A percentile compares a stretch with the other conserved stretches of the same genome.
Conservation (phyloP, 352 stramenopile species). For the Phytophthora tentaculata region DNA sequence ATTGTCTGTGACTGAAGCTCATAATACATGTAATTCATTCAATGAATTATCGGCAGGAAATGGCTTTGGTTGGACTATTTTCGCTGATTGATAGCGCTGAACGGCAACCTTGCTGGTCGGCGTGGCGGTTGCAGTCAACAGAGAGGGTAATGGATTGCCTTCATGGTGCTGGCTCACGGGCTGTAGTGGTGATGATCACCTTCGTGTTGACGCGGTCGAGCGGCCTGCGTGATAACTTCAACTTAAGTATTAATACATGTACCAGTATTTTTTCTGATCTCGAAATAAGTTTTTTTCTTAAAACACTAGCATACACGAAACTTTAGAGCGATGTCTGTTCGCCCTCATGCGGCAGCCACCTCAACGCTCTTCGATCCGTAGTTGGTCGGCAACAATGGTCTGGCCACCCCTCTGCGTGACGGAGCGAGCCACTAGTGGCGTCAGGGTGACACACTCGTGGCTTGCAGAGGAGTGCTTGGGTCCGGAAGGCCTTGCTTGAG, state of each 20-base stretch:
- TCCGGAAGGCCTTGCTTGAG: too few relatives aligned
- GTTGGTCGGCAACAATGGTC: conserved; percentile 1
- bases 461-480: too few relatives aligned
- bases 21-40: too few relatives aligned
- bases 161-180: background rate
- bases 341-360: conserved; percentile 12
- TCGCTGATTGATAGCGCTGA: background rate
- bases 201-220: background rate
- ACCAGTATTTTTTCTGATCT: too few relatives aligned
- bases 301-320: background rate
- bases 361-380: conserved; percentile 17
- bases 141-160: background rate
- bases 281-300: too few relatives aligned
- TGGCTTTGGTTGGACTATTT: background rate
- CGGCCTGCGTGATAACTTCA: background rate
- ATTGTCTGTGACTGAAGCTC: too few relatives aligned
- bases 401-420: conserved; percentile 7
- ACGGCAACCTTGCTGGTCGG: background rate
- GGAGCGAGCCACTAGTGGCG: conserved; percentile 12
- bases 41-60: background rate
- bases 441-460: too few relatives aligned
- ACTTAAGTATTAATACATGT: background rate
- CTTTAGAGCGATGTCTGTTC: background rate
- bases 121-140: background rate
- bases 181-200: background rate